Evolutionary conservation across 2,329 filamentous ascomycete genomes (phyloP).

Genomic region (Cladosporium sp.): DNA sequence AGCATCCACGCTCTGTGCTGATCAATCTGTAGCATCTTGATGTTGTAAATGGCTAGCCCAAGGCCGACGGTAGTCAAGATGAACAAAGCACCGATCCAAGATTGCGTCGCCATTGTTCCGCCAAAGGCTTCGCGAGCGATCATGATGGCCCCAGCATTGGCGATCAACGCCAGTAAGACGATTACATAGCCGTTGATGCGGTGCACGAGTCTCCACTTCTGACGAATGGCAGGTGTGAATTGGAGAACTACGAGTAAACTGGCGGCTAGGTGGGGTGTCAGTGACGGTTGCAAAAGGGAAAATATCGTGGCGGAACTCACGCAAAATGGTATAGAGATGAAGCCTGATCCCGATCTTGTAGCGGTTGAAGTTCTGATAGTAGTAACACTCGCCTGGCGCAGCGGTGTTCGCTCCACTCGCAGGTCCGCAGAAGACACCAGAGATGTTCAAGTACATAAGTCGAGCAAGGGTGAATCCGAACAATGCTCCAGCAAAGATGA

Average conservation of each 20-base stretch:
- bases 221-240: conserved; percentile 46
- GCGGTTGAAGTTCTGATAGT: conserved; percentile 35
- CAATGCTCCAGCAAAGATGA: conserved; percentile 33
- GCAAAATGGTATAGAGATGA: conserved; percentile 44
- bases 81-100: conserved; percentile 45
- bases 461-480: conserved; percentile 53
- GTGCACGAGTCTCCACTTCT: conserved; percentile 56
- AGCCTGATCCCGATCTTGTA: conserved; percentile 45
- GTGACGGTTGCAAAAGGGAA: no score
- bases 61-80: conserved; percentile 49
- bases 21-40: conserved; percentile 62
- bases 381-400: conserved; percentile 49
- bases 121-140: conserved; percentile 55
- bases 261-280: conserved; percentile 27
- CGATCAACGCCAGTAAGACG: conserved; percentile 49
- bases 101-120: conserved; percentile 54
- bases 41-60: conserved; percentile 54
- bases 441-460: conserved; percentile 52
- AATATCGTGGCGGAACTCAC: not conserved
- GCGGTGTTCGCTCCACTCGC: conserved; percentile 24
- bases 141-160: conserved; percentile 55
- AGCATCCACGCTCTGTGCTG: conserved; percentile 67
- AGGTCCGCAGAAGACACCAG: conserved; percentile 27
- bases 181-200: conserved; percentile 62
- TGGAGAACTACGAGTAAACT: conserved; percentile 43